These are phyloP conservation scores for Talaromyces sp. DNA, from an alignment of 2,329 filamentous ascomycete genomes.

Conservation along the genomic window DNA sequence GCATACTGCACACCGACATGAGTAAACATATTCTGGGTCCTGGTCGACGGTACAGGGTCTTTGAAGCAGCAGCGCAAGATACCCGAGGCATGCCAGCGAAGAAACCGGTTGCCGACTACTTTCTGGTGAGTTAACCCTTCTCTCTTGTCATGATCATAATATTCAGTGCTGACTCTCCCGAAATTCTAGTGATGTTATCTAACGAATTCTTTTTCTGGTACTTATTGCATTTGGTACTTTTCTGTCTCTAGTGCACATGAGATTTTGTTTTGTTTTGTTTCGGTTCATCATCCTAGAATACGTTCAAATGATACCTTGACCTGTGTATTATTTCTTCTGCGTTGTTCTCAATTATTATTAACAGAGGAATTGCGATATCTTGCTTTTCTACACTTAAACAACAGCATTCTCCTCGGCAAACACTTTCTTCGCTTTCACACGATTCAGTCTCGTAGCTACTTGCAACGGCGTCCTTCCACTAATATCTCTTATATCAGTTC, in stretches of 20 bases:
- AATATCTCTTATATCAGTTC: neutral
- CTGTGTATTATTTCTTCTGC: neutral
- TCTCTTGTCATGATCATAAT: neutral
- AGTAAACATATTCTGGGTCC: conserved; percentile 58
- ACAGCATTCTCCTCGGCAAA: neutral
- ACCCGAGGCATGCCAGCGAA: conserved; percentile 97
- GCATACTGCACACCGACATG: conserved; percentile 46
- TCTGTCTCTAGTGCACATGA: neutral
- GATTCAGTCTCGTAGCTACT: neutral
- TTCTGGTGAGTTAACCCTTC: conserved; percentile 51
- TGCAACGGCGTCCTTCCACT: neutral
- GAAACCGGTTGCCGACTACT: conserved; percentile 97
- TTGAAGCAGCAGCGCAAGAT: conserved; percentile 94
- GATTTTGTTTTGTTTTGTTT: neutral
- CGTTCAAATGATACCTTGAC: neutral
- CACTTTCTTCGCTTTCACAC: conserved; percentile 4
- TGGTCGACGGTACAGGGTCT: conserved; percentile 85
- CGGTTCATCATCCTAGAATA: neutral
- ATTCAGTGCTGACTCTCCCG: neutral
- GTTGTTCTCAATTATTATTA: neutral
- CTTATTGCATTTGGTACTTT: neutral
- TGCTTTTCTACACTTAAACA: too few relatives aligned
- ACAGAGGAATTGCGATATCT: neutral
- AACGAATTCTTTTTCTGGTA: neutral
- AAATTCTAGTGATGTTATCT: neutral